Percentiles rank a stretch among this genome's conserved stretches.
Evolutionary conservation across 805 yeast species (phyloP).

Genomic region (Starmerella asiatica): DNA sequence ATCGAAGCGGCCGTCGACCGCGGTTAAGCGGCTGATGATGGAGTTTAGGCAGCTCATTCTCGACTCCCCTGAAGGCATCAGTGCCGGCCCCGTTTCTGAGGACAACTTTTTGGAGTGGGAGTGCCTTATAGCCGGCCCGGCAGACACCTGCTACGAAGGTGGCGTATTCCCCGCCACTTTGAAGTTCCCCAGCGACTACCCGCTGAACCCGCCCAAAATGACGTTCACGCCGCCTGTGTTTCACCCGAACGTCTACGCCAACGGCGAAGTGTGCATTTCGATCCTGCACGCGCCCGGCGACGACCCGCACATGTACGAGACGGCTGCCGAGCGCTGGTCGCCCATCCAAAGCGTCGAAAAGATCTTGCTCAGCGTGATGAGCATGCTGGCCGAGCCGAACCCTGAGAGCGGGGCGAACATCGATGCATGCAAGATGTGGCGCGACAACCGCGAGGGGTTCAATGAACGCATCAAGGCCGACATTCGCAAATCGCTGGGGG

Average conservation of each 20-base stretch:
- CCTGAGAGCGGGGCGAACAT: conserved; percentile 90
- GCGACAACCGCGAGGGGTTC: conserved; percentile 64
- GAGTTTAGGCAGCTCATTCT: conserved; percentile 75
- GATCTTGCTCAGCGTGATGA: conserved; percentile 79
- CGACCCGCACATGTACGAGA: conserved; percentile 89
- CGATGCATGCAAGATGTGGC: conserved; percentile 73
- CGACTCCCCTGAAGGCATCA: conserved; percentile 89
- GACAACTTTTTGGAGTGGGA: conserved; percentile 70
- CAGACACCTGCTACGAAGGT: conserved; percentile 71
- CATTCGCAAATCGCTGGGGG: conserved; percentile 59
- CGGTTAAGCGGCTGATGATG: conserved; percentile 73
- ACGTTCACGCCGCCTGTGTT: conserved; percentile 66
- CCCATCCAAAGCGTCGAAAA: conserved; percentile 98
- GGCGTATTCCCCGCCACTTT: conserved; percentile 74
- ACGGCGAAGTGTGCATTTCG: conserved; percentile 92
- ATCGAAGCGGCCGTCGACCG: conserved; percentile 36
- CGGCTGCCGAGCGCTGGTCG: conserved; percentile 95
- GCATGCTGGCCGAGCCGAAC: conserved; percentile 92
- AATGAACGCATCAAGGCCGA: conserved; percentile 50
- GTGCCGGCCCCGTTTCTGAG: conserved; percentile 79
- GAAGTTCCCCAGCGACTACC: conserved; percentile 66
- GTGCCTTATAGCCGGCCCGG: conserved; percentile 70
- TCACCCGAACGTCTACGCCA: conserved; percentile 87
- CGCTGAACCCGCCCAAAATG: conserved; percentile 67
- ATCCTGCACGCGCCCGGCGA: conserved; percentile 94